Evolutionary conservation across 2,329 filamentous ascomycete species (phyloP), one percentile per base, ranked within the genome.

Genomic region (Phoma sp.): DNA sequence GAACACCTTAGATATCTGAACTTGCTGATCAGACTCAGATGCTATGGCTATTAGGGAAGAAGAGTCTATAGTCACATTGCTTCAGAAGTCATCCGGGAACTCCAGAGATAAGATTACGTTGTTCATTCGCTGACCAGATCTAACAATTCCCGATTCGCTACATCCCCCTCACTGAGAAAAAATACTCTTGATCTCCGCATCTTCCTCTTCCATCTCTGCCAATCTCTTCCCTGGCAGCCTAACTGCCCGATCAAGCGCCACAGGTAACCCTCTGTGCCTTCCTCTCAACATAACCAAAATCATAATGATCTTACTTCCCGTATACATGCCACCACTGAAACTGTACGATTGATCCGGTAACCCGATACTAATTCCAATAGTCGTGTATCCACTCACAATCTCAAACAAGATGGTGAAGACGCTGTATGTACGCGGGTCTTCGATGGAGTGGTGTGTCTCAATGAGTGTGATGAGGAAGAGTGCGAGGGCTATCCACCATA

Each of bases 401-500:
- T 65, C 62, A 20, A 65, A 65, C 1, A 65, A 36, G 25, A 65
- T 62, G 5, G 40, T 62, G 15, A 65, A 65, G 1, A 65, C 61
- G 42, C 61, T 64, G 51, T 62, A 65, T 17, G 60, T 60, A 26
- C 51, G 48, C 10, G 61, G 61, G 29, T 65, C 57, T 23, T 48
- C 57, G 23, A 57, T 62, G n/a, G 62, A 65, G 33, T 65, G 61
- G 17, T 58, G 59, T 25, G 61, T 64, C 36, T 65, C 62, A 43
- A 65, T 65, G 29, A 65, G 46, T 4, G 62, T 62, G 43, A 65
- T 65, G 34, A 65, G 51, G 42, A 65, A 65, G 4, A 65, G 57
- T 5, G 61, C 62, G 5, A 65, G 47, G 4, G 61, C 59, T 18
- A 65, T 62, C 59, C 59, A 65, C 62, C 62, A 65, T 25, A 65